These are phyloP conservation scores for Jaltomata sinuosa DNA, from an alignment of 257 asterid species.

Conservation along the genomic window DNA sequence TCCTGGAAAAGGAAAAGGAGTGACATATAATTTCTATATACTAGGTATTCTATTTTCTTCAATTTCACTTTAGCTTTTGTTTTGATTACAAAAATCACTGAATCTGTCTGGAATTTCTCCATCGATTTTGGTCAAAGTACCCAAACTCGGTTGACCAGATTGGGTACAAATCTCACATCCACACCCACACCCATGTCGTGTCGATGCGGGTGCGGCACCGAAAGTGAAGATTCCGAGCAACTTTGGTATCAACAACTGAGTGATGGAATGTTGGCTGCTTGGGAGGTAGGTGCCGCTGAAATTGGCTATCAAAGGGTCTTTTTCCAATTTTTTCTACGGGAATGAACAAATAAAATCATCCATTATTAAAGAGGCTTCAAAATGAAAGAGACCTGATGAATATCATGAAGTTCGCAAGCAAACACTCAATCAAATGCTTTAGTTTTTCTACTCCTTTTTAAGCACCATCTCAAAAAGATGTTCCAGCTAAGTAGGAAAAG, in stretches of 20 bases:
- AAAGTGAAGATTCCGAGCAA: no score
- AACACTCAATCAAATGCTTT: not conserved
- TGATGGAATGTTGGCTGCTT: conserved; percentile 48
- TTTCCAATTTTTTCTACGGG: conserved; percentile 15
- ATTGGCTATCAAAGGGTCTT: conserved; percentile 65
- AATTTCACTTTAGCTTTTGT: no score
- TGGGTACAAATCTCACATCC: no score
- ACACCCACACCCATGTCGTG: no score
- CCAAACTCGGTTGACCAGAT: no score
- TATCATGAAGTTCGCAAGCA: not conserved
- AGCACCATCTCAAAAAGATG: not conserved
- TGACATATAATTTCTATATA: no score
- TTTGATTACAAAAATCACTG: no score
- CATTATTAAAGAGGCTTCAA: conserved; percentile 10
- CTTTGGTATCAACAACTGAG: conserved; percentile 29
- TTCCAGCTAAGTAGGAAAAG: not conserved
- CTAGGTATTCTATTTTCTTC: no score
- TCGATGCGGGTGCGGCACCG: no score
- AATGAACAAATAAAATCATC: conserved; percentile 13
- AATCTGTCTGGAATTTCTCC: no score
- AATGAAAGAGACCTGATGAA: not conserved
- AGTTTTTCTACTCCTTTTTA: not conserved
- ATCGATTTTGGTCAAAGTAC: no score
- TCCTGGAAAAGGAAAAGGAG: no score
- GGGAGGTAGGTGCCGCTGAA: conserved; percentile 72